phyloP scores from a whole-genome alignment of 2,329 filamentous ascomycete species.

The Cercospora zeina region DNA sequence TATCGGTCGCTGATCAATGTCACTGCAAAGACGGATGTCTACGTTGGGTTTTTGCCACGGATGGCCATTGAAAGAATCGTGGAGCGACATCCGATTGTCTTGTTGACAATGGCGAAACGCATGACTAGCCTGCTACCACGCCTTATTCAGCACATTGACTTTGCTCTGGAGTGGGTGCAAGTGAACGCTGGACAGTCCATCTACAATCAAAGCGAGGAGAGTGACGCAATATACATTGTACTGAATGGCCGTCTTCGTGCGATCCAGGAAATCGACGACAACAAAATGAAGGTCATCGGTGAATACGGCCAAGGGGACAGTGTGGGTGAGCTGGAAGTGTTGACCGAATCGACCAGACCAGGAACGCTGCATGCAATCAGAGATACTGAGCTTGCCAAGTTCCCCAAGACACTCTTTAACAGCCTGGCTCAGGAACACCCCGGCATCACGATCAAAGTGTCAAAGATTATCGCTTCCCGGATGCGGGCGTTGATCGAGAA shows the following conservation, averaged over 20 bases:
- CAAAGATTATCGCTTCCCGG: conserved; percentile 93
- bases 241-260: conserved; percentile 87
- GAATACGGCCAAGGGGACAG: conserved; percentile 98
- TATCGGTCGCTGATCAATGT: conserved; percentile 97
- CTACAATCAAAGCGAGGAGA: conserved; percentile 90
- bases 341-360: conserved; percentile 89
- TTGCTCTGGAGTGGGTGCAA: conserved; percentile 97
- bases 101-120: conserved; percentile 94
- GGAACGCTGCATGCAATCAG: conserved; percentile 93
- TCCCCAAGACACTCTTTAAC: conserved; percentile 94
- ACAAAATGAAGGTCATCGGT: conserved; percentile 79
- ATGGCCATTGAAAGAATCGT: conserved; percentile 86
- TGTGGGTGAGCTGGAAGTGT: conserved; percentile 92
- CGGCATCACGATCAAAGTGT: conserved; percentile 98
- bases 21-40: conserved; percentile 95
- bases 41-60: conserved; percentile 89
- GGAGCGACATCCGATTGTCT: conserved; percentile 85
- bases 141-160: conserved; percentile 93
- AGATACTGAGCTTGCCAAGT: conserved; percentile 93
- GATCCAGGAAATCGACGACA: conserved; percentile 77
- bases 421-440: conserved; percentile 96
- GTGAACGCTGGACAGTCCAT: conserved; percentile 93
- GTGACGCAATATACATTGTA: conserved; percentile 97
- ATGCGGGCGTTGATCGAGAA: conserved; percentile 89
- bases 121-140: conserved; percentile 85